These are phyloP conservation scores for Sambucus nigra DNA, from an alignment of 129 eudicot genomes.

Conservation along the genomic window DNA sequence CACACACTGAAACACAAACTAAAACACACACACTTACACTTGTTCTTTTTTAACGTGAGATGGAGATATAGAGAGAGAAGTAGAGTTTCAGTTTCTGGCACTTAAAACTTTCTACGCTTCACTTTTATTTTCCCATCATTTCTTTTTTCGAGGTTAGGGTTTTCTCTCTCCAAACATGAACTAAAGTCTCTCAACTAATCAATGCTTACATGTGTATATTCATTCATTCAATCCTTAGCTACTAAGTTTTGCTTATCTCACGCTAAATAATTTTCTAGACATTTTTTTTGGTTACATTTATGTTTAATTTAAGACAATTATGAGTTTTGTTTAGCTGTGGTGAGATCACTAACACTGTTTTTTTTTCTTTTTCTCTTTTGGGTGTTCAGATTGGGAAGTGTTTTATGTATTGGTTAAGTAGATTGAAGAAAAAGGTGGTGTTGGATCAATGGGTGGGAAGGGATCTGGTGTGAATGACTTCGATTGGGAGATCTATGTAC, in stretches of 20 bases:
- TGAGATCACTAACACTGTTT: constrained; percentile 8
- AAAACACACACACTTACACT: no score
- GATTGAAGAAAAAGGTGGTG: constrained; percentile 24
- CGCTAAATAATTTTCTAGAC: not conserved
- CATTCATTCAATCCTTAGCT: constrained; percentile 2
- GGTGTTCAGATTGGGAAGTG: constrained; percentile 22
- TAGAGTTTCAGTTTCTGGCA: constrained; percentile 26
- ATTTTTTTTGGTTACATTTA: not conserved
- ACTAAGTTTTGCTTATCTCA: constrained; percentile 5
- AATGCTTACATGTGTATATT: constrained; percentile 1
- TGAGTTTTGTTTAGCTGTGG: constrained; percentile 1
- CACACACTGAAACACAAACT: no score
- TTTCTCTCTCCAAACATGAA: constrained; percentile 14
- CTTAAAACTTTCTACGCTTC: constrained; percentile 50
- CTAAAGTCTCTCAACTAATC: constrained; percentile 8
- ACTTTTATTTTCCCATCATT: constrained; percentile 10
- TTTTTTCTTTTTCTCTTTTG: constrained; percentile 11
- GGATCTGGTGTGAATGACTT: constrained; percentile 26
- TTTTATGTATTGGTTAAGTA: constrained; percentile 16
- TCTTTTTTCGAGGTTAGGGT: constrained; percentile 15
- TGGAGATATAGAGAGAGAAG: constrained; percentile 5
- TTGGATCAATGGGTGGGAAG: constrained; percentile 52
- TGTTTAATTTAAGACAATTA: not conserved
- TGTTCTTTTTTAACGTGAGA: constrained; percentile 28
- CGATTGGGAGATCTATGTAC: constrained; percentile 25